These are phyloP conservation scores for Solanum aculeatissimum DNA, from an alignment of 305 asterid species.

Conservation along the genomic window DNA sequence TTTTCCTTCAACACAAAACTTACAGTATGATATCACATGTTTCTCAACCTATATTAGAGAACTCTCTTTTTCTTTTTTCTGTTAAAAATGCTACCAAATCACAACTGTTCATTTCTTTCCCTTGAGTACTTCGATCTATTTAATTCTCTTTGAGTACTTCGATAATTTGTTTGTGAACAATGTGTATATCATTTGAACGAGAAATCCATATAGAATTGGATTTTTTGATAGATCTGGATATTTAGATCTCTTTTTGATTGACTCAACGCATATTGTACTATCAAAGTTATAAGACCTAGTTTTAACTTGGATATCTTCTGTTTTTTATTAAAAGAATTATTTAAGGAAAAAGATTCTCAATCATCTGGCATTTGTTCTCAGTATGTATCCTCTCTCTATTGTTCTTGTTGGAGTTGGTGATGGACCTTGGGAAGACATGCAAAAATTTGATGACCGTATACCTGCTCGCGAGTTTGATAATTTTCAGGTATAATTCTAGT, in stretches of 20 bases:
- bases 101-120: neutral
- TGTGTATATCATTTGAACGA: neutral
- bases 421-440: slow-evolving; percentile 94
- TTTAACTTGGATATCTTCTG: neutral
- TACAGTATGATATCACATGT: no score
- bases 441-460: slow-evolving; percentile 68
- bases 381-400: slow-evolving; percentile 68
- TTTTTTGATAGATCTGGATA: neutral
- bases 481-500: slow-evolving; percentile 43
- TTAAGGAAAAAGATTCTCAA: neutral
- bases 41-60: no score
- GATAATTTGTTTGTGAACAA: neutral
- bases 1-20: no score
- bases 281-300: neutral
- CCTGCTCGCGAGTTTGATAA: slow-evolving; percentile 69
- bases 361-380: slow-evolving; percentile 9
- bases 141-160: neutral
- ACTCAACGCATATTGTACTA: neutral
- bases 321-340: neutral
- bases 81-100: neutral
- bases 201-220: neutral
- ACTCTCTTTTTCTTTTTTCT: neutral
- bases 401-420: slow-evolving; percentile 89
- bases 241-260: neutral
- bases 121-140: neutral